Evolutionary conservation across 2,329 filamentous ascomycete genomes (phyloP), one percentile per base, ranked within the genome.

Genomic region (Aspergillus puulaauensis): DNA sequence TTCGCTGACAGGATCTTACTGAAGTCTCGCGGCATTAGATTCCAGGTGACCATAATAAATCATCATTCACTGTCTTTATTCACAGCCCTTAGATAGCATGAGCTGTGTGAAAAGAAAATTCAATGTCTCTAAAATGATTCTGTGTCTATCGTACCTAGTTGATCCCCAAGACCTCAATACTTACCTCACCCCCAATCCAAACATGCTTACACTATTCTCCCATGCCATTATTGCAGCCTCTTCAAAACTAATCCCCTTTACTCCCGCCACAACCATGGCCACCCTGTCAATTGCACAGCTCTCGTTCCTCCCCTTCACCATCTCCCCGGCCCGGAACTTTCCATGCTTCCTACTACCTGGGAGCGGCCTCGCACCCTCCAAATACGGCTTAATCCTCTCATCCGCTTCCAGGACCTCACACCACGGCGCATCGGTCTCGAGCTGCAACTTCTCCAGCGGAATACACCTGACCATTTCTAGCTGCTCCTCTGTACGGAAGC

Each of bases 391-490:
- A 3, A 68, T 81, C 15, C 74, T 73, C 0, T 77, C 68, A 46
- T 78, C 74, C 17, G 65, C 61, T 43, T 66, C 62, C 48, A 74
- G 63, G 3, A 82, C 75, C 53, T 77, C 75, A 1, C 79, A 80
- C 79, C 79, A 81, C 0, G 79, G 79, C 7, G 79, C 77, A 68
- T 81, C 79, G 0, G 79, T 81, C 66, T 81, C 79, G 15, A 81
- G 69, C 59, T 81, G 77, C 37, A 81, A 56, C 19, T 63, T 69
- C 6, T 73, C 70, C 47, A 81, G 54, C 1, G 79, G 79, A 12
- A 80, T 65, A 3, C 66, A 65, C 0, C 68, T 67, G 2, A 78
- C 75, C 77, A 81, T 80, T 2, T 77, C 73, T 52, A 79, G 37
- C 17, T 73, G 74, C 19, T 72, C 73, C 0, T 69, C 64, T 0